Evolutionary conservation across 495 filamentous ascomycete genomes (phyloP).

Genomic region (Friedmanniomyces endolithicus): DNA sequence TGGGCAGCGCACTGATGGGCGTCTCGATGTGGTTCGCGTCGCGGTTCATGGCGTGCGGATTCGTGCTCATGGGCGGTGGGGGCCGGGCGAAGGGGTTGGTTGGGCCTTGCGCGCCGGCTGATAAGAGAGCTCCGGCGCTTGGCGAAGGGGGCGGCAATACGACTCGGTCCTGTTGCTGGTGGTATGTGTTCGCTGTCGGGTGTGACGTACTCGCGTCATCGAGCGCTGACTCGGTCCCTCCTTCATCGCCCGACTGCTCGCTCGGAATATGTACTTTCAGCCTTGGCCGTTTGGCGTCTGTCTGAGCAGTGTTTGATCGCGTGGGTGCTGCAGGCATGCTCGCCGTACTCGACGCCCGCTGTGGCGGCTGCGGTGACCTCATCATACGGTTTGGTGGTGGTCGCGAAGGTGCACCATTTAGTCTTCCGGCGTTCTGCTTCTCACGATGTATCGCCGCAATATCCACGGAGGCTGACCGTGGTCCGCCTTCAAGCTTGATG

Average conservation of each 20-base stretch:
- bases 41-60: conserved; percentile 43
- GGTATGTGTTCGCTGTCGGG: conserved; percentile 39
- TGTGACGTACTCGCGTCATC: conserved; percentile 49
- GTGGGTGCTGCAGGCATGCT: conserved; percentile 28
- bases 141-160: conserved; percentile 91
- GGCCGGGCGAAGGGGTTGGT: conserved; percentile 93
- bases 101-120: conserved; percentile 82
- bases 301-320: conserved; percentile 56
- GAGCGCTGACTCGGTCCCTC: conserved; percentile 62
- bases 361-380: conserved; percentile 14
- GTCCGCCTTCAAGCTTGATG: conserved; percentile 30
- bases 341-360: conserved; percentile 24
- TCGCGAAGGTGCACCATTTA: conserved; percentile 16
- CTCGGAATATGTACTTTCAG: conserved; percentile 91
- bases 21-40: conserved; percentile 68
- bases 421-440: conserved; percentile 17
- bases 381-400: conserved; percentile 2
- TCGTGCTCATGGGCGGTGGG: conserved; percentile 45
- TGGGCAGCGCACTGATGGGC: conserved; percentile 92
- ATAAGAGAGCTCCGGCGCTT: conserved; percentile 69
- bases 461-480: conserved; percentile 54
- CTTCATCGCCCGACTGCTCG: conserved; percentile 73
- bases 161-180: conserved; percentile 43
- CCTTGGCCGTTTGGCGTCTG: conserved; percentile 55
- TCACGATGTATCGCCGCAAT: conserved; percentile 40